A percentile compares a stretch with the other conserved stretches of the same genome.
Conservation (phyloP, 768 basidiomycete genomes). For the Pholiota microspora region DNA sequence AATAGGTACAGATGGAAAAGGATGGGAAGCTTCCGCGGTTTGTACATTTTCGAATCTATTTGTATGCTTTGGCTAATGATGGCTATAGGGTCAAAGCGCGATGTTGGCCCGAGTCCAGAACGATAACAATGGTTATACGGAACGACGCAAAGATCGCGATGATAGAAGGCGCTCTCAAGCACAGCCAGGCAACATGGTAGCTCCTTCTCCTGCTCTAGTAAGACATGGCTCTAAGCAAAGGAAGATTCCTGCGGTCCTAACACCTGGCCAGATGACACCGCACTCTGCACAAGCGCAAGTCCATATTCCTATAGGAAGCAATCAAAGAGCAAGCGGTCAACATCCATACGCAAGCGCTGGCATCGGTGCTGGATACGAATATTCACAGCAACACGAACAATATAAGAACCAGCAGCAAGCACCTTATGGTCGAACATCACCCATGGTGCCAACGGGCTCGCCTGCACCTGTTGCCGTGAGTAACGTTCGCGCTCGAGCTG, state of each 20-base stretch:
- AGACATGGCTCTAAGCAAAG: slow-evolving; percentile 74
- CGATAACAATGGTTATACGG: slow-evolving; percentile 38
- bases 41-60: slow-evolving; percentile 24
- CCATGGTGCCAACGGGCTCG: slow-evolving; percentile 72
- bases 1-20: slow-evolving; percentile 68
- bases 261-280: slow-evolving; percentile 66
- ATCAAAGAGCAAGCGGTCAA: slow-evolving; percentile 48
- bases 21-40: slow-evolving; percentile 87
- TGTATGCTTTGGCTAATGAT: background rate
- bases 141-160: slow-evolving; percentile 65
- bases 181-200: slow-evolving; percentile 55
- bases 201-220: slow-evolving; percentile 78
- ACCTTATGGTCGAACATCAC: slow-evolving; percentile 74
- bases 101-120: slow-evolving; percentile 63
- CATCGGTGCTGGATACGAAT: slow-evolving; percentile 56
- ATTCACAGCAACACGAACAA: slow-evolving; percentile 53
- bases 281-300: slow-evolving; percentile 74
- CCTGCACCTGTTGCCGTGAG: slow-evolving; percentile 73
- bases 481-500: slow-evolving; percentile 67
- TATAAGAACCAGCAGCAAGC: slow-evolving; percentile 46
- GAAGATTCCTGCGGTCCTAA: slow-evolving; percentile 57
- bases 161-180: slow-evolving; percentile 66
- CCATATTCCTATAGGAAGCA: slow-evolving; percentile 62
- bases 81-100: slow-evolving; percentile 56
- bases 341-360: slow-evolving; percentile 72